Evolutionary conservation across 305 asterid genomes (phyloP).

Genomic region (Fraxinus platypoda): DNA sequence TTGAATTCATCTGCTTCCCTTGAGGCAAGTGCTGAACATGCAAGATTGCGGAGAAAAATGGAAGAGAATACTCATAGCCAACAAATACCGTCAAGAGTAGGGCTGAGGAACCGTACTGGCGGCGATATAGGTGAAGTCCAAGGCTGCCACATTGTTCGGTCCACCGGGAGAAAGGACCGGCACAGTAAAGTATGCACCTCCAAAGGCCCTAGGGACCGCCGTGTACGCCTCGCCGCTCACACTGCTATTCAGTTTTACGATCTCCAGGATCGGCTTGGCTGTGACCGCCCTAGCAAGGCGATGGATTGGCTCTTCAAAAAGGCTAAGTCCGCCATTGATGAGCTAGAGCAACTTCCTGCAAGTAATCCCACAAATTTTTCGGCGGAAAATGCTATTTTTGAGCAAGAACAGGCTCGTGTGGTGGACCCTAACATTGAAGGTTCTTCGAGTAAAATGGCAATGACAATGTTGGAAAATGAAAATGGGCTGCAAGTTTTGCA

Average conservation of each 20-base stretch:
- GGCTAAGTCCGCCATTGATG: conserved; percentile 81
- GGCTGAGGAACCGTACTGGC: conserved; percentile 10
- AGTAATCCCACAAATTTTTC: background rate
- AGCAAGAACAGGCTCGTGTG: conserved; percentile 14
- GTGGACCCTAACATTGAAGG: background rate
- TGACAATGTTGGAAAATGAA: conserved; percentile 11
- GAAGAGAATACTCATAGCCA: conserved; percentile 20
- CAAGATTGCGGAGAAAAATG: conserved; percentile 44
- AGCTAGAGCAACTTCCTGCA: conserved; percentile 62
- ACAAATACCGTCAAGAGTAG: background rate
- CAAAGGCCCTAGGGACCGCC: conserved; percentile 87
- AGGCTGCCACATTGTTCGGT: conserved; percentile 83
- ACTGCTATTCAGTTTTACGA: conserved; percentile 95
- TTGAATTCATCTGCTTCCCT: conserved; percentile 28
- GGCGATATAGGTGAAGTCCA: conserved; percentile 85
- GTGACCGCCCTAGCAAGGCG: conserved; percentile 93
- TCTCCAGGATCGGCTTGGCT: conserved; percentile 89
- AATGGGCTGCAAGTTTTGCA: conserved; percentile 17
- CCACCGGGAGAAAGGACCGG: conserved; percentile 80
- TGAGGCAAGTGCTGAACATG: conserved; percentile 51
- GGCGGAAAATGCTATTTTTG: conserved; percentile 17
- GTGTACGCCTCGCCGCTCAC: conserved; percentile 90
- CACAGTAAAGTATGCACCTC: conserved; percentile 95
- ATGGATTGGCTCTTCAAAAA: conserved; percentile 91
- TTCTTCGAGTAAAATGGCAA: conserved; percentile 12